Evolutionary conservation across 2,329 filamentous ascomycete genomes (phyloP).

Genomic region (Botrytis hyacinthi): DNA sequence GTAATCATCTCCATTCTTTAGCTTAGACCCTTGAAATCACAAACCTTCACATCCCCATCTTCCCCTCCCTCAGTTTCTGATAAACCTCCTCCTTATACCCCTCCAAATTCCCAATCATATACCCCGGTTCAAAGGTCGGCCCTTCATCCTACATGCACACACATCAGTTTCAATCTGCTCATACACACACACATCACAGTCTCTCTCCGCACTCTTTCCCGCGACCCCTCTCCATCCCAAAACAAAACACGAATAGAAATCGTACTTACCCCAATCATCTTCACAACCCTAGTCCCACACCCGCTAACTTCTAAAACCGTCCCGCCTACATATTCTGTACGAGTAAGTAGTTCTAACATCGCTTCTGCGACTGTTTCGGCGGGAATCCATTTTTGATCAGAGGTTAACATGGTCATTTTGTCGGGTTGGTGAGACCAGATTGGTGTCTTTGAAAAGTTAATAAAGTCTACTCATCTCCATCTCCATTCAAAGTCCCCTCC

Average conservation of each 20-base stretch:
- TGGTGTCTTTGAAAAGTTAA: background rate
- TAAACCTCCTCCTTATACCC: slow-evolving; percentile 19
- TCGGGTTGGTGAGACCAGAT: slow-evolving; percentile 7
- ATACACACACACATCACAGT: background rate
- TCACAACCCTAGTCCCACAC: slow-evolving; percentile 25
- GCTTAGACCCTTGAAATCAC: background rate
- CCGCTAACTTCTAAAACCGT: slow-evolving; percentile 45
- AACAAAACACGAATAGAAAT: background rate
- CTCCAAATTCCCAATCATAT: slow-evolving; percentile 38
- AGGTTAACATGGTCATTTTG: slow-evolving; percentile 6
- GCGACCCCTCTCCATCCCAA: background rate
- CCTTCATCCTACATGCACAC: slow-evolving; percentile 3
- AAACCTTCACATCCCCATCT: slow-evolving; percentile 10
- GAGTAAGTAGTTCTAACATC: slow-evolving; percentile 34
- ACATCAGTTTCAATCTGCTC: background rate
- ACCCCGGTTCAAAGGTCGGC: background rate
- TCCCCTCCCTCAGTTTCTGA: slow-evolving; percentile 16
- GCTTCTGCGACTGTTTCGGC: slow-evolving; percentile 42
- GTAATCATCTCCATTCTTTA: background rate
- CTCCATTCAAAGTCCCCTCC: background rate
- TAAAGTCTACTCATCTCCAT: background rate
- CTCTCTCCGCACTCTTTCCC: background rate
- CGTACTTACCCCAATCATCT: slow-evolving; percentile 11
- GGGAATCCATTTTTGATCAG: slow-evolving; percentile 40
- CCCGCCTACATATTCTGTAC: slow-evolving; percentile 40